phyloP scores from a whole-genome alignment of 2,329 filamentous ascomycete genomes.

The Purpureocillium takamizusanense region DNA sequence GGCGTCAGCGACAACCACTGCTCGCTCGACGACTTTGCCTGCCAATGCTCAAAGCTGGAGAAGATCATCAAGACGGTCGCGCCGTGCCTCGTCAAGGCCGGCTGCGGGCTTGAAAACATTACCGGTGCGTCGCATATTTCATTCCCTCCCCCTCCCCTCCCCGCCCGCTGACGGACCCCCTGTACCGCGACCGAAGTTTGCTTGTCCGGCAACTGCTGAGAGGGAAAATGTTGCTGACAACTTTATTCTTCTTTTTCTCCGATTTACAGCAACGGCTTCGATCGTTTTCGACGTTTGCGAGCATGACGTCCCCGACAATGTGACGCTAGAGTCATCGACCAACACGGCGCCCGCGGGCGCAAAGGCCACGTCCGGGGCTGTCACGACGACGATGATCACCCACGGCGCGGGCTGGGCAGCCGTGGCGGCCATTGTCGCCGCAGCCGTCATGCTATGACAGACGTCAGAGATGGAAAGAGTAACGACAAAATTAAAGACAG shows the following conservation, averaged over 20 bases:
- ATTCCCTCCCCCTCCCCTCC: background rate
- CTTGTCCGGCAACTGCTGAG: too few species aligned
- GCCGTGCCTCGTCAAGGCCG: slow-evolving; percentile 24
- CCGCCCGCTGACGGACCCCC: too few species aligned
- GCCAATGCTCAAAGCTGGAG: slow-evolving; percentile 27
- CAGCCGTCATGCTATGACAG: background rate
- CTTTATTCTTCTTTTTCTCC: too few species aligned
- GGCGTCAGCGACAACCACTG: slow-evolving; percentile 23
- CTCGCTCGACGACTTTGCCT: slow-evolving; percentile 21
- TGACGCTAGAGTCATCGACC: background rate
- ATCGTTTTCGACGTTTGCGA: slow-evolving; percentile 4
- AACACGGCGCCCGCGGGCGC: background rate
- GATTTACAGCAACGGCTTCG: slow-evolving; percentile 3
- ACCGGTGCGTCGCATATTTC: slow-evolving; percentile 17
- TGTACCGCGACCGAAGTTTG: too few species aligned
- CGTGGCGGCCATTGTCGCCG: background rate
- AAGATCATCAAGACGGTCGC: slow-evolving; percentile 22
- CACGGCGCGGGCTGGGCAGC: background rate
- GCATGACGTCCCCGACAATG: background rate
- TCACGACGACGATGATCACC: background rate
- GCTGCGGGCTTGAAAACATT: slow-evolving; percentile 25
- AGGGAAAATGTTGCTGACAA: too few species aligned
- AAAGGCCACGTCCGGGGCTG: background rate
- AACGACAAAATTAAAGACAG: too few species aligned
- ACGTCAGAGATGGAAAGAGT: background rate